Conservation (phyloP, 1,139 yeast genomes). For the Spencermartinsiella ligniputridi region DNA sequence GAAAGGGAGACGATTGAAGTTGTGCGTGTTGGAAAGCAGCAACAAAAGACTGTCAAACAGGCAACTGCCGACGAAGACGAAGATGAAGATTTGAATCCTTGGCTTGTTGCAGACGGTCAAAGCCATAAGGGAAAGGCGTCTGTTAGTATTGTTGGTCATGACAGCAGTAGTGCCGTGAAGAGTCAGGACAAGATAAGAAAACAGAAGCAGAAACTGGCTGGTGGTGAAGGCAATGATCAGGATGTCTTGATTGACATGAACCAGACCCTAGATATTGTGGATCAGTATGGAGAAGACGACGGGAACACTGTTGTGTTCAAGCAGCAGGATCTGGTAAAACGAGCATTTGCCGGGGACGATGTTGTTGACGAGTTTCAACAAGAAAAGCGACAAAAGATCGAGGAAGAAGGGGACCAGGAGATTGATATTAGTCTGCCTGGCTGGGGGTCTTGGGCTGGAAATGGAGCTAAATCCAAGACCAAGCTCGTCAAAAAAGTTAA, state of each 20-base stretch:
- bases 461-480: conserved; percentile 43
- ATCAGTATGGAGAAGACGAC: conserved; percentile 35
- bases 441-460: conserved; percentile 58
- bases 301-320: conserved; percentile 47
- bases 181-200: conserved; percentile 47
- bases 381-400: conserved; percentile 63
- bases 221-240: conserved; percentile 26
- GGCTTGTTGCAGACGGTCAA: conserved; percentile 41
- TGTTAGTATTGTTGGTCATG: conserved; percentile 51
- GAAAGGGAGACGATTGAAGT: conserved; percentile 8
- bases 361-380: conserved; percentile 67
- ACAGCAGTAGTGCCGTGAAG: conserved; percentile 48
- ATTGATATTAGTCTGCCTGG: conserved; percentile 88
- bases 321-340: conserved; percentile 76
- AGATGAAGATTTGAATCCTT: conserved; percentile 54
- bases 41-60: neutral
- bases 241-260: conserved; percentile 48
- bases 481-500: conserved; percentile 58
- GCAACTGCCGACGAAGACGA: conserved; percentile 11
- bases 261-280: conserved; percentile 41
- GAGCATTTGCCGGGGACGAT: conserved; percentile 97
- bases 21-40: conserved; percentile 1
- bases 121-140: conserved; percentile 6
- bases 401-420: conserved; percentile 83
- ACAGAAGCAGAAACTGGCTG: conserved; percentile 30